Evolutionary conservation across 371 early-diverging fungal genomes (phyloP).

Genomic region (Ecytonucleospora hepatopenaei): DNA sequence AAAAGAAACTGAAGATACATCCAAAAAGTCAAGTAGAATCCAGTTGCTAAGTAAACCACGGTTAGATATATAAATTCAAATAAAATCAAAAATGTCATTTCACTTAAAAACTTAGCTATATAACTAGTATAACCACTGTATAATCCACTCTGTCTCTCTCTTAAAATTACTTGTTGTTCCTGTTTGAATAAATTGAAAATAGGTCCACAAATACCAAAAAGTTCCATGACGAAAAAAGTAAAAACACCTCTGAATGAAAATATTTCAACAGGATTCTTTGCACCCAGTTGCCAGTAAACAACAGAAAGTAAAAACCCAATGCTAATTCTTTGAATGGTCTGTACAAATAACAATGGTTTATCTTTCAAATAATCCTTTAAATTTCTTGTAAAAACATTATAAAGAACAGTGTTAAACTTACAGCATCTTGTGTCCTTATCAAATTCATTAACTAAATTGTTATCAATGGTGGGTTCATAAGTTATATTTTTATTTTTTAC

Average conservation of each 20-base stretch:
- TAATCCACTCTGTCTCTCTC: neutral
- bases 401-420: too few species aligned
- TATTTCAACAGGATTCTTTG: neutral
- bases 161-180: neutral
- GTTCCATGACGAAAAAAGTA: neutral
- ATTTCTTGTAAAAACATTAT: too few species aligned
- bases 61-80: neutral
- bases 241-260: neutral
- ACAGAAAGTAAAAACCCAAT: neutral
- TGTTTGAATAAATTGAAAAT: neutral
- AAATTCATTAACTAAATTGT: neutral
- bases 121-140: neutral
- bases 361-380: too few species aligned
- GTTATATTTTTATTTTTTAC: neutral
- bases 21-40: constrained; percentile 40
- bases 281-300: neutral
- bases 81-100: neutral
- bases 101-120: neutral
- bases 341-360: too few species aligned
- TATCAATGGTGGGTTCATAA: neutral
- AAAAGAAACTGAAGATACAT: constrained; percentile 53
- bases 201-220: neutral
- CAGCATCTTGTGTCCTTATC: neutral
- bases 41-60: constrained; percentile 50
- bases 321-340: neutral